Evolutionary conservation across 2,329 filamentous ascomycete genomes (phyloP), one percentile per base, ranked within the genome.

Genomic region (Verticillium nubilum): DNA sequence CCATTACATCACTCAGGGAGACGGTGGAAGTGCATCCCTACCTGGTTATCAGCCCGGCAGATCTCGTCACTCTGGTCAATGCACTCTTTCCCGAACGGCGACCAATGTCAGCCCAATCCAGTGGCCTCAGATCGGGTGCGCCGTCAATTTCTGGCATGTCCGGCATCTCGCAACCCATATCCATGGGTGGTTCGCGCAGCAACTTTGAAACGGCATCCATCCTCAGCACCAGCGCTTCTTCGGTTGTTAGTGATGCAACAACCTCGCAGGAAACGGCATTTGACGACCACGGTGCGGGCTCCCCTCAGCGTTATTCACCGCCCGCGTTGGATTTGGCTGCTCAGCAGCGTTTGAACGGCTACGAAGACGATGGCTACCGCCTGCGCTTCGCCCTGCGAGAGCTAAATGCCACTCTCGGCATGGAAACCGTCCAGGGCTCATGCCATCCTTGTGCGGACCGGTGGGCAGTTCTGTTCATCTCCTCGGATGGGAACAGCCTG

Each of bases 401-500:
- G 66, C 86, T 92, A 86, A 81, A 78, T 6, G 84, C 89, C 54
- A 80, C 80, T 5, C 75, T 92, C 10, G 88, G 89, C 4, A 67
- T 77, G 6, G 87, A 92, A 15, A 82, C 78, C 13, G 79, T 87
- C 19, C 85, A 86, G 56, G 89, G 89, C 25, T 79, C 84, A 15
- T 88, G 86, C 58, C 90, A 95, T 67, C 91, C 91, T 9, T 94
- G 90, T 62, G 87, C 88, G 1, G 92, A 96, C 73, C 82, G 88
- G 59, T 96, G 92, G 92, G 84, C 89, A 4, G 87, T 95, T 6
- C 77, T 96, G 9, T 94, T 93, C 67, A 85, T 96, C 59, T 89
- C 89, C 0, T 75, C 85, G 1, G 86, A 92, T 70, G 90, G 91
- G 31, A 86, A 85, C 67, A 80, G 80, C 57, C 76, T 96, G 47